Percentiles rank a stretch among this genome's conserved stretches.
phyloP scores from a whole-genome alignment of 163 green algal species.

The Scenedesmus sp. region DNA sequence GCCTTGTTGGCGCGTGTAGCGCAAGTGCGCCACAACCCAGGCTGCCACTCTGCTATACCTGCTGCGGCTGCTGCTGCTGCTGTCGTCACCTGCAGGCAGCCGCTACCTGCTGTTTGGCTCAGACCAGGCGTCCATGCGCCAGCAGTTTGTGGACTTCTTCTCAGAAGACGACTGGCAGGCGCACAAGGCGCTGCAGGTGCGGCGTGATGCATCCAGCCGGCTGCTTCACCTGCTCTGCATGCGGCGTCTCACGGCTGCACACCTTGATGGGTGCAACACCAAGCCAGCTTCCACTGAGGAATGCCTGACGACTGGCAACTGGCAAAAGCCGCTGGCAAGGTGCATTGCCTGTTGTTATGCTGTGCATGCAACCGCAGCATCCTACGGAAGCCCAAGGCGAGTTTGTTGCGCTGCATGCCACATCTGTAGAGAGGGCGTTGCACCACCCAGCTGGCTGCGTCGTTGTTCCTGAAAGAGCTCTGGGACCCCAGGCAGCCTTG shows the following conservation, averaged over 20 bases:
- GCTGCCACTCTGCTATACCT: background rate
- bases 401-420: too few species aligned
- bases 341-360: too few species aligned
- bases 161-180: constrained; percentile 72
- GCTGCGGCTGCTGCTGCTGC: background rate
- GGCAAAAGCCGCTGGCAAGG: too few species aligned
- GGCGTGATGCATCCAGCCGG: background rate
- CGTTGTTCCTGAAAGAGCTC: background rate
- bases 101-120: constrained; percentile 76
- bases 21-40: background rate
- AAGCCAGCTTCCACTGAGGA: too few species aligned
- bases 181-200: constrained; percentile 60
- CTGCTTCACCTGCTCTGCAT: background rate
- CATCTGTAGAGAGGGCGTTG: too few species aligned
- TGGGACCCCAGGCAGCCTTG: background rate
- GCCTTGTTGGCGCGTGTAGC: background rate
- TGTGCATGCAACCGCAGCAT: too few species aligned
- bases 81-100: constrained; percentile 22
- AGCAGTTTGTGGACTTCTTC: constrained; percentile 77
- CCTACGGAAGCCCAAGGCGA: too few species aligned
- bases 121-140: constrained; percentile 56
- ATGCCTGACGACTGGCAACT: too few species aligned
- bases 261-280: too few species aligned
- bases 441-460: too few species aligned
- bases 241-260: too few species aligned